Evolutionary conservation across 108 stramenopile species (phyloP).

Genomic region (Fragilaria radians): DNA sequence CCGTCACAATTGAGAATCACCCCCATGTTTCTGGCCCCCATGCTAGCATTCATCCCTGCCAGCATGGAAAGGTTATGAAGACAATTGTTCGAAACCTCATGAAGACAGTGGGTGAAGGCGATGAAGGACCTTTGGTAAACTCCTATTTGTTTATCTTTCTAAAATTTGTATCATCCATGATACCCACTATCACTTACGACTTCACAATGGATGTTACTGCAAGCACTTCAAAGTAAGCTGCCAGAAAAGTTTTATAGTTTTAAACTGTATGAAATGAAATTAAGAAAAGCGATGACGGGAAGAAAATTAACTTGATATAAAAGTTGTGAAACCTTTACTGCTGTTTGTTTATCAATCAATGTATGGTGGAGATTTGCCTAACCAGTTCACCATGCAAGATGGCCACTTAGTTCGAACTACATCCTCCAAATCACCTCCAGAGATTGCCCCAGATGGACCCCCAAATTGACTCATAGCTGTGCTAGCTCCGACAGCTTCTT

Average conservation of each 20-base stretch:
- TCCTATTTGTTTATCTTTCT: conserved; percentile 98
- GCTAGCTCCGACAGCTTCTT: conserved; percentile 76
- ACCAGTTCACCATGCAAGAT: conserved; percentile 55
- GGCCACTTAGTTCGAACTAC: conserved; percentile 69
- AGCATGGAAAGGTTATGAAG: conserved; percentile 98
- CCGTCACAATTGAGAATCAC: conserved; percentile 97
- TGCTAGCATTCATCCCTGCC: conserved; percentile 97
- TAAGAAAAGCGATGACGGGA: not conserved
- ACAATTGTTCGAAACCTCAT: conserved; percentile 88
- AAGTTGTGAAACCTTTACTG: not conserved
- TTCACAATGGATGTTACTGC: conserved; percentile 95
- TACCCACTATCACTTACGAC: conserved; percentile 99
- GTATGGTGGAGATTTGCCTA: conserved; percentile 41
- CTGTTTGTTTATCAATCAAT: conserved; percentile 29
- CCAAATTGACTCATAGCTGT: conserved; percentile 27
- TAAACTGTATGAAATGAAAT: too few species aligned
- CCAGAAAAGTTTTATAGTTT: too few species aligned
- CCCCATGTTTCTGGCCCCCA: conserved; percentile 88
- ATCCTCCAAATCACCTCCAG: conserved; percentile 44
- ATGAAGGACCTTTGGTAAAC: conserved; percentile 71
- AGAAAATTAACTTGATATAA: conserved; percentile 1
- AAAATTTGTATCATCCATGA: conserved; percentile 96
- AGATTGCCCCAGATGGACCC: not conserved
- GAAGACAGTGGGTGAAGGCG: conserved; percentile 24
- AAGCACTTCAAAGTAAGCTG: conserved; percentile 48